Evolutionary conservation across 495 filamentous ascomycete species (phyloP), one percentile per base, ranked within the genome.

Genomic region (Usnea hakonensis): DNA sequence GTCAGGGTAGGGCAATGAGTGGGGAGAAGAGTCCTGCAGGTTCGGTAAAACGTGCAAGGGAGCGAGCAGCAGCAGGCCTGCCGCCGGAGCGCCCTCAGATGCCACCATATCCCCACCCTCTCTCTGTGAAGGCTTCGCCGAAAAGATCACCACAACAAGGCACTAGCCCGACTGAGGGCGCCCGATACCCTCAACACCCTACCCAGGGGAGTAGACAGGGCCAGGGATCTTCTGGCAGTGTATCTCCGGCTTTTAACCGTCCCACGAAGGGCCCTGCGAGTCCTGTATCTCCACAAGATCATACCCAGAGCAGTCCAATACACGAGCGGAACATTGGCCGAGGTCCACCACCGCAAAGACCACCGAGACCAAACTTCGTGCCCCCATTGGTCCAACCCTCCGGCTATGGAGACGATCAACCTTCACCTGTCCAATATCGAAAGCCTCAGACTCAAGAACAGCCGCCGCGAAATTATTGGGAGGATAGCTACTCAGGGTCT

Each of bases 331-430:
- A 62, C 32, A 67, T 70, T 6, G 79, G 80, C 10, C 75, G 78
- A 62, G 82, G 81, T 36, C 79, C 81, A 65, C 81, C 86, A 46
- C 87, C 87, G 14, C 83, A 83, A 71, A 79, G 87, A 64, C 88
- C 88, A 28, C 84, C 83, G 40, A 81, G 85, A 44, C 87, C 87
- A 64, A 84, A 76, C 67, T 75, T 75, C 71, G 83, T 81, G 46
- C 83, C 76, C 57, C 83, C 74, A 46, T 82, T 80, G 50, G 71
- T 77, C 65, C 68, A 55, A 71, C 66, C 43, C 72, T 70, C 69
- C 52, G 81, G 73, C 62, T 78, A 72, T 56, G 68, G 77, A 62
- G 79, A 79, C 67, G 79, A 78, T 41, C 79, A 68, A 57, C 81
- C 73, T 33, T 81, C 70, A 62, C 74, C 67, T 67, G 85, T 79